Percentiles rank a stretch among this genome's conserved stretches.
These are phyloP conservation scores for Podospora sp. DNA, from an alignment of 495 filamentous ascomycete species.

Conservation along the genomic window DNA sequence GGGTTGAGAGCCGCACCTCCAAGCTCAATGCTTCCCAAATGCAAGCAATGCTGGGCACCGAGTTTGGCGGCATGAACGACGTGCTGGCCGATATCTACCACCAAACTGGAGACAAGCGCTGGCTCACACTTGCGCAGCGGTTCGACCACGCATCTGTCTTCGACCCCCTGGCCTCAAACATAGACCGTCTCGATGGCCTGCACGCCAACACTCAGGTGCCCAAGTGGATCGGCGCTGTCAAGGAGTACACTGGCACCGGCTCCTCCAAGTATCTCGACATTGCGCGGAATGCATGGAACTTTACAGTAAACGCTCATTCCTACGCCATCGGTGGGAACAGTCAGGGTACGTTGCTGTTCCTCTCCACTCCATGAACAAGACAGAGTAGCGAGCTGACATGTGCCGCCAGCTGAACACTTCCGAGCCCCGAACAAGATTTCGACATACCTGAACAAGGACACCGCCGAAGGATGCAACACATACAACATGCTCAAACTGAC, in stretches of 20 bases:
- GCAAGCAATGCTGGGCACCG: slow-evolving; percentile 41
- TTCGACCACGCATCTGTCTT: slow-evolving; percentile 43
- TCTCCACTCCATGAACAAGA: too few relatives aligned
- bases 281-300: slow-evolving; percentile 41
- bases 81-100: slow-evolving; percentile 40
- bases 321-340: slow-evolving; percentile 48
- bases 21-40: slow-evolving; percentile 37
- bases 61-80: slow-evolving; percentile 47
- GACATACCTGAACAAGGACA: slow-evolving; percentile 35
- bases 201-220: slow-evolving; percentile 47
- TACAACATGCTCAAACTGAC: slow-evolving; percentile 49
- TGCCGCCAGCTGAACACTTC: slow-evolving; percentile 39
- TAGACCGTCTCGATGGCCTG: slow-evolving; percentile 40
- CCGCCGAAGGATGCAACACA: slow-evolving; percentile 43
- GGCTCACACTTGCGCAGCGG: slow-evolving; percentile 39
- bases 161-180: slow-evolving; percentile 36
- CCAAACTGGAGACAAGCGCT: slow-evolving; percentile 35
- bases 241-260: slow-evolving; percentile 39
- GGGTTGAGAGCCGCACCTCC: slow-evolving; percentile 41
- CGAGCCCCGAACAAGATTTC: slow-evolving; percentile 37
- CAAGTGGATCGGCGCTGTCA: slow-evolving; percentile 43
- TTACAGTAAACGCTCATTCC: slow-evolving; percentile 36
- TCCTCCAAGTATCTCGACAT: slow-evolving; percentile 35
- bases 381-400: too few relatives aligned
- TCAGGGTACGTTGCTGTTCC: slow-evolving; percentile 21